Evolutionary conservation across 441 rosid genomes (phyloP).

Genomic region (Brassica hybrid): DNA sequence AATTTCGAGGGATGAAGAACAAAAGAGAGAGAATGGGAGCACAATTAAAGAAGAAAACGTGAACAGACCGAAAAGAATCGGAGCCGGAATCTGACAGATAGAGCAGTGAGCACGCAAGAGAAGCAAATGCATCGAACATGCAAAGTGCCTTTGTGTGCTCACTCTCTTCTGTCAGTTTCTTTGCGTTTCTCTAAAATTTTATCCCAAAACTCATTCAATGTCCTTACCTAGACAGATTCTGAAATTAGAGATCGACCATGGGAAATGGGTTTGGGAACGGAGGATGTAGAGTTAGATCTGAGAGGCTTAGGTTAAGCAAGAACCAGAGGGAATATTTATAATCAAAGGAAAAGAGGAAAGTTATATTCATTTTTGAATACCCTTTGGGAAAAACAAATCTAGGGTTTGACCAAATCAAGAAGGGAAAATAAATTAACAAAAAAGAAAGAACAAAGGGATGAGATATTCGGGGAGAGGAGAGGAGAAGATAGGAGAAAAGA

Average conservation of each 20-base stretch:
- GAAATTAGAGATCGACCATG: neutral
- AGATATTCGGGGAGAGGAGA: slow-evolving; percentile 27
- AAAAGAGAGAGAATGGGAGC: slow-evolving; percentile 3
- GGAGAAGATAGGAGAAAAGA: neutral
- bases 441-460: slow-evolving; percentile 26
- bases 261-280: neutral
- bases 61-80: slow-evolving; percentile 29
- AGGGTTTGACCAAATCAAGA: slow-evolving; percentile 41
- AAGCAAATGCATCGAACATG: slow-evolving; percentile 70
- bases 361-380: slow-evolving; percentile 20
- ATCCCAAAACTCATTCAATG: slow-evolving; percentile 20
- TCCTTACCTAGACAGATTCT: neutral
- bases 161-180: slow-evolving; percentile 99
- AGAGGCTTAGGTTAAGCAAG: slow-evolving; percentile 31
- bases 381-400: slow-evolving; percentile 26
- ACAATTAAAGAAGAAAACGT: slow-evolving; percentile 30
- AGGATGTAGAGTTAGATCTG: slow-evolving; percentile 37
- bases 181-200: slow-evolving; percentile 26
- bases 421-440: slow-evolving; percentile 11
- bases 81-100: slow-evolving; percentile 71
- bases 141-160: slow-evolving; percentile 96
- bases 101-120: slow-evolving; percentile 98
- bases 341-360: slow-evolving; percentile 35
- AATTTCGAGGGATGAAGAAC: slow-evolving; percentile 10
- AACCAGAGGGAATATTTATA: slow-evolving; percentile 34